Evolutionary conservation across 2,329 filamentous ascomycete genomes (phyloP).

Genomic region (Graphilbum fragrans): DNA sequence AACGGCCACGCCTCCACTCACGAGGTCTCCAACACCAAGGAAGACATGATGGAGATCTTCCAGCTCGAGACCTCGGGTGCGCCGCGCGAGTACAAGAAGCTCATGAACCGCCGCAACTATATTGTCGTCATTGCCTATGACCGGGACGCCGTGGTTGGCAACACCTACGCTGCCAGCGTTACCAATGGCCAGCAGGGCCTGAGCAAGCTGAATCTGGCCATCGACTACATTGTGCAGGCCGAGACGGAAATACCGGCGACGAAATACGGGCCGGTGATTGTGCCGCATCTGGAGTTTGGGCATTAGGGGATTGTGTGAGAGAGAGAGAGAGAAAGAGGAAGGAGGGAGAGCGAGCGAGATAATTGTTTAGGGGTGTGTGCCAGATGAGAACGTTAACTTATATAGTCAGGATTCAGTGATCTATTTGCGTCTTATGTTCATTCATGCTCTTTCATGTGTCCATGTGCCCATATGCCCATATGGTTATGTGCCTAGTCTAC

Average conservation of each 20-base stretch:
- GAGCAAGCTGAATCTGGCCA: slow-evolving; percentile 69
- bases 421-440: no score
- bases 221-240: slow-evolving; percentile 94
- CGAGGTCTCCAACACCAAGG: slow-evolving; percentile 80
- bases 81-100: slow-evolving; percentile 70
- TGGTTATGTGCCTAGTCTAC: slow-evolving; percentile 1
- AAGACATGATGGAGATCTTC: slow-evolving; percentile 99
- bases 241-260: slow-evolving; percentile 76
- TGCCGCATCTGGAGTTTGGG: slow-evolving; percentile 74
- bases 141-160: slow-evolving; percentile 53
- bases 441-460: no score
- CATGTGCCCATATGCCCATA: no score
- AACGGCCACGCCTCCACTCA: slow-evolving; percentile 72
- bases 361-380: no score
- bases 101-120: slow-evolving; percentile 92
- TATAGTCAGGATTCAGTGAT: no score
- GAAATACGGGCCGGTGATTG: slow-evolving; percentile 94
- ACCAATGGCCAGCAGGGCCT: slow-evolving; percentile 26
- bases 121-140: slow-evolving; percentile 90
- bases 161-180: slow-evolving; percentile 18
- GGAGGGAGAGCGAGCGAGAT: no score
- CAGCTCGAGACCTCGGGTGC: slow-evolving; percentile 82
- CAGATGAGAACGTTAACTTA: no score
- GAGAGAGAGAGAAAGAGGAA: not conserved
- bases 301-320: slow-evolving; percentile 24